Percentiles rank a stretch among this genome's conserved stretches.
phyloP scores from a whole-genome alignment of 1,284 basidiomycete genomes.

The Apiotrichum brassicae region DNA sequence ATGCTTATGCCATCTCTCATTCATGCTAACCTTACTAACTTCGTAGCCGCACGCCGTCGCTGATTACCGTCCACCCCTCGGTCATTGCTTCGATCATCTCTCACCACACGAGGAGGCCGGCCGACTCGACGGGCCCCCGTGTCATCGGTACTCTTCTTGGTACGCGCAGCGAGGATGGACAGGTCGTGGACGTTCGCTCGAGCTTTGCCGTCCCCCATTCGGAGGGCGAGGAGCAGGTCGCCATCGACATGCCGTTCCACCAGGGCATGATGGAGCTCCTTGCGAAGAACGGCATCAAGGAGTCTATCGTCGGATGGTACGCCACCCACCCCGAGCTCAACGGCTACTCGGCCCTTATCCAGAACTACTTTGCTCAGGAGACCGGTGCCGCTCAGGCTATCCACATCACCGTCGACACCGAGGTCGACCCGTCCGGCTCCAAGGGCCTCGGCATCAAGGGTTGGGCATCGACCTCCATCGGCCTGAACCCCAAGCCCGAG shows the following conservation, averaged over 20 bases:
- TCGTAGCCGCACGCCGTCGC: constrained; percentile 57
- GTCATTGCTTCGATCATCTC: constrained; percentile 94
- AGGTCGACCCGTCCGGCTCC: constrained; percentile 56
- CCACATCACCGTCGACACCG: constrained; percentile 85
- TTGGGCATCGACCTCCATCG: constrained; percentile 62
- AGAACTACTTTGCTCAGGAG: constrained; percentile 96
- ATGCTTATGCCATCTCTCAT: not conserved
- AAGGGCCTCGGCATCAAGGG: constrained; percentile 73
- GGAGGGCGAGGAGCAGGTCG: constrained; percentile 85
- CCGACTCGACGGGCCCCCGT: constrained; percentile 53
- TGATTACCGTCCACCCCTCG: constrained; percentile 80
- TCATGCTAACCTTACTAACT: not conserved
- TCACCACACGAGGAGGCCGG: constrained; percentile 84
- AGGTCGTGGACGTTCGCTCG: constrained; percentile 65
- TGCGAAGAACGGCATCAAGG: constrained; percentile 43
- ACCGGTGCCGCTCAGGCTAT: constrained; percentile 82
- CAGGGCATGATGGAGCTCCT: constrained; percentile 84
- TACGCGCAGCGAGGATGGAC: constrained; percentile 61
- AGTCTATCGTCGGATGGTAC: constrained; percentile 54
- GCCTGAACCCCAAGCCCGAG: constrained; percentile 78
- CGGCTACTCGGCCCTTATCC: constrained; percentile 94
- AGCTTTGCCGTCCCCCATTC: constrained; percentile 85
- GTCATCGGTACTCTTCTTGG: constrained; percentile 97
- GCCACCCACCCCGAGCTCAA: constrained; percentile 84
- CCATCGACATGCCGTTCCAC: constrained; percentile 95